Percentiles rank a stretch among this genome's conserved stretches.
Evolutionary conservation across 2,329 filamentous ascomycete species (phyloP).

Genomic region (Cladosporium phlei): DNA sequence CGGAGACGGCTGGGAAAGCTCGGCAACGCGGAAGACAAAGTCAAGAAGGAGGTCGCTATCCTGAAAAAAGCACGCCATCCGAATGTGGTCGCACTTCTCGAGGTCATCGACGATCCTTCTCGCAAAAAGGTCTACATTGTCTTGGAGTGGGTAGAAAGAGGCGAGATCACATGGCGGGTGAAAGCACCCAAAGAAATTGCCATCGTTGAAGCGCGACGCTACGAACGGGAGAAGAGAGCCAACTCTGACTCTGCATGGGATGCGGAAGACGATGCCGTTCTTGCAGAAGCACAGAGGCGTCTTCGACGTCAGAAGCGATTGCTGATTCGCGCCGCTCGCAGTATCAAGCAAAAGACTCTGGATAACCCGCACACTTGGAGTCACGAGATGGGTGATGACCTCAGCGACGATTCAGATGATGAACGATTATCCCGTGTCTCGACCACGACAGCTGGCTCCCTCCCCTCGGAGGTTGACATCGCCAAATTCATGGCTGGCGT

Average conservation of each 20-base stretch:
- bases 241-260: conserved; percentile 39
- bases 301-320: conserved; percentile 46
- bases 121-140: conserved; percentile 98
- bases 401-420: conserved; percentile 37
- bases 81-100: conserved; percentile 92
- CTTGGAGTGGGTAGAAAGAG: conserved; percentile 87
- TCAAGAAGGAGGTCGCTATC: conserved; percentile 94
- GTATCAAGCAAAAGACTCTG: conserved; percentile 28
- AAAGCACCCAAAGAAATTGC: conserved; percentile 81
- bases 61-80: conserved; percentile 96
- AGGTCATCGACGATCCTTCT: conserved; percentile 95
- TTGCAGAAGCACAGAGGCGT: conserved; percentile 48
- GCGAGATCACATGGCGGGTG: conserved; percentile 90
- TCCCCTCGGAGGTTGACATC: conserved; percentile 12
- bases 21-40: conserved; percentile 70
- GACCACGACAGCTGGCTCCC: conserved; percentile 26
- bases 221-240: conserved; percentile 64
- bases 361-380: conserved; percentile 68
- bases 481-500: conserved; percentile 9
- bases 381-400: conserved; percentile 62
- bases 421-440: conserved; percentile 35
- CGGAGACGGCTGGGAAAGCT: conserved; percentile 78
- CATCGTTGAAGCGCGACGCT: conserved; percentile 71
- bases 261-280: conserved; percentile 42
- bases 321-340: conserved; percentile 5